Conservation (phyloP, 78 protist species). For the Speleostelium caveatum region DNA sequence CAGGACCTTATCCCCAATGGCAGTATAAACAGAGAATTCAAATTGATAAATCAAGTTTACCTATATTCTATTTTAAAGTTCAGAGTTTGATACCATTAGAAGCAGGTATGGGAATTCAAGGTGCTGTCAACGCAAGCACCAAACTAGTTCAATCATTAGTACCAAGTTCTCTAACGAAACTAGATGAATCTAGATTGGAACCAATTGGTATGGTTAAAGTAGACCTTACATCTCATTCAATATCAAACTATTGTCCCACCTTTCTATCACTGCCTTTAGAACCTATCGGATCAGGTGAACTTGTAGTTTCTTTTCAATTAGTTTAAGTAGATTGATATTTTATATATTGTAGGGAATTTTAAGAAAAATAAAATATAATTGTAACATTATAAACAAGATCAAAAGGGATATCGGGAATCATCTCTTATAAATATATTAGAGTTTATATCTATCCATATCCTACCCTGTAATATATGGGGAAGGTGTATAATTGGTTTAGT, state of each 20-base stretch:
- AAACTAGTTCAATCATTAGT: too few relatives aligned
- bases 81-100: not conserved
- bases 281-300: conserved; percentile 58
- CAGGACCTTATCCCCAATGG: conserved; percentile 54
- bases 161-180: not conserved
- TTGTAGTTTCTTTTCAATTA: conserved; percentile 19
- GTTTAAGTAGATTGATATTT: not conserved
- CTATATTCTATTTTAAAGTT: conserved; percentile 24
- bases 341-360: too few relatives aligned
- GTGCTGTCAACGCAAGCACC: too few relatives aligned
- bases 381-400: too few relatives aligned
- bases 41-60: conserved; percentile 11
- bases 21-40: conserved; percentile 5
- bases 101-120: not conserved
- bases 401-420: too few relatives aligned
- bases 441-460: too few relatives aligned
- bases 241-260: conserved; percentile 30
- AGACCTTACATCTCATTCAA: not conserved
- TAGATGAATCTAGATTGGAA: not conserved
- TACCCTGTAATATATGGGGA: too few relatives aligned
- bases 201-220: conserved; percentile 6
- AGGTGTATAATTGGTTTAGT: too few relatives aligned
- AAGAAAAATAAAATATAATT: too few relatives aligned
- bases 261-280: conserved; percentile 13
- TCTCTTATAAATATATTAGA: too few relatives aligned